These are phyloP conservation scores for Keithomyces neogunnii DNA, from an alignment of 2,329 filamentous ascomycete species.

Conservation along the genomic window DNA sequence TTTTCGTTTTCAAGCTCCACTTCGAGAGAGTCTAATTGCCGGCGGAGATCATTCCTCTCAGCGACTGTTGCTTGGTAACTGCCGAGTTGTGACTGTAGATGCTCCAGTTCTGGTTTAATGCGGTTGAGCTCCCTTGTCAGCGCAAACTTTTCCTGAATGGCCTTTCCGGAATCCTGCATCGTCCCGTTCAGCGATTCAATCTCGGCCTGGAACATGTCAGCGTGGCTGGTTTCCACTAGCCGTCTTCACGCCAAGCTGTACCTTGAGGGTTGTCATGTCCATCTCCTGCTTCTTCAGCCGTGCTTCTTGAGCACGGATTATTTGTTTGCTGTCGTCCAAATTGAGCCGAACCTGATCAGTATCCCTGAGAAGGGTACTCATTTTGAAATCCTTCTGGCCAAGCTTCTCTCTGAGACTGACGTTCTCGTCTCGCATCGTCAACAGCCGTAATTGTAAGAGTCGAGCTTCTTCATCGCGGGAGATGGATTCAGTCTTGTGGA, in stretches of 20 bases:
- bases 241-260: constrained; percentile 16
- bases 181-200: constrained; percentile 58
- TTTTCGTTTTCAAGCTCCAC: constrained; percentile 77
- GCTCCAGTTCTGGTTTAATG: constrained; percentile 48
- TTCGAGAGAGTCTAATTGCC: constrained; percentile 68
- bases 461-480: constrained; percentile 68
- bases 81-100: constrained; percentile 44
- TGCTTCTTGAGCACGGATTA: constrained; percentile 35
- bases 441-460: constrained; percentile 56
- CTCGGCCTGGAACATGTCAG: constrained; percentile 48
- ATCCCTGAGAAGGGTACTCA: constrained; percentile 37
- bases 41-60: constrained; percentile 73
- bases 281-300: constrained; percentile 39
- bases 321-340: constrained; percentile 34
- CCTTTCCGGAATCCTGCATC: constrained; percentile 60
- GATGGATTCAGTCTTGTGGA: constrained; percentile 58
- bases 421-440: constrained; percentile 70
- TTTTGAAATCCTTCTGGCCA: constrained; percentile 48
- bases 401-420: constrained; percentile 58
- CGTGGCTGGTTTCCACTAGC: neutral
- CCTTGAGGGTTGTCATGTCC: constrained; percentile 40
- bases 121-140: constrained; percentile 42
- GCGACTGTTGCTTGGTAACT: constrained; percentile 60
- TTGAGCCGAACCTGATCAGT: constrained; percentile 31
- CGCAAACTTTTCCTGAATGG: constrained; percentile 51